Base-by-base conservation (phyloP, 768 basidiomycete genomes). In the Termitomyces sp. region DNA sequence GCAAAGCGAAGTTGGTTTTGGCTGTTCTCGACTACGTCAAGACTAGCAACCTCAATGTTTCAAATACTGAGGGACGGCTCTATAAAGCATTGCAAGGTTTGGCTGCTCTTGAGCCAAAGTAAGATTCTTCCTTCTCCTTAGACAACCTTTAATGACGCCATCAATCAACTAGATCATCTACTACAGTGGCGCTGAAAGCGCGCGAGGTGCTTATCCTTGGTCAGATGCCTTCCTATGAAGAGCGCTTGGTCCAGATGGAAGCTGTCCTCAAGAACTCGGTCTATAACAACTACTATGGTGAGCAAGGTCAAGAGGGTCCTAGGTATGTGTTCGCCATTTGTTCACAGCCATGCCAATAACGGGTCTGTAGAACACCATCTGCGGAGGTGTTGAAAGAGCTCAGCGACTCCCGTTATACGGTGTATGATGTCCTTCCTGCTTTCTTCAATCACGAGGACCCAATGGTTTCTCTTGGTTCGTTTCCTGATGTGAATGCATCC, bases 171-270 rank as follows among this genome's bases (percentile, higher is more conserved):
- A 92, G 91, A 69, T 94, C 94, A 6, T 96, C 96, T n/a, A 92
- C 87, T 36, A 81, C 88, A 59, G 96, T 98, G 40, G 84, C 96
- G 3, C 76, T 99, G 65, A 98, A 96, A 75, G 97, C 97, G 46
- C 91, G 97, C 50, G 97, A 99, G 78, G 97, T 97, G 7, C 83
- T 98, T 51, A 98, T 99, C 69, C 83, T 94, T 37, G 93, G 92
- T 51, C 94, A 96, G 72, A 91, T 99, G 85, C 97, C 97, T 5
- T 96, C 95, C 14, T 96, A 93, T 71, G 95, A 98, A 69, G 97
- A 98, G 73, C 90, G 97, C 60, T 80, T 88, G 46, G 79, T 86
- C 32, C 97, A 99, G 74, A 96, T 99, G 92, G 96, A 97, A 77
- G 81, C 87, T 32, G 89, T 99, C 57, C 83, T 99, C 52, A 94